These are phyloP conservation scores for Aspergillus phoenicis DNA, from an alignment of 2,329 filamentous ascomycete genomes.

Conservation along the genomic window DNA sequence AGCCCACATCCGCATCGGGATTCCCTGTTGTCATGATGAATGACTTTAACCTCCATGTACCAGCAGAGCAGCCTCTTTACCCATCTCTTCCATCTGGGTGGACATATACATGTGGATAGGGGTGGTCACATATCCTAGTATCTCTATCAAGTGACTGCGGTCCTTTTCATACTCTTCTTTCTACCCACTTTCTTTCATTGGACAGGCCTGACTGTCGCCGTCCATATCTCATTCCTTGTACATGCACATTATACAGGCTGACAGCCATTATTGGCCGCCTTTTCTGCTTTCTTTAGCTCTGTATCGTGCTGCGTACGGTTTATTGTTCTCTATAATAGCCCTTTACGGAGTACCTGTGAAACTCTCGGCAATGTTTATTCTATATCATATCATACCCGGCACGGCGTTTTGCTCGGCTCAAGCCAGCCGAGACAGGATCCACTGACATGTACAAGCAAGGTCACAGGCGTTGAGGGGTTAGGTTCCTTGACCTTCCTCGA, in stretches of 20 bases:
- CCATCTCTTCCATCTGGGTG: conserved; percentile 21
- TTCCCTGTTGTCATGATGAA: conserved; percentile 29
- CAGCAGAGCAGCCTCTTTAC: conserved; percentile 25
- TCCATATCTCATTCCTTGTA: not conserved
- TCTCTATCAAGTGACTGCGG: not conserved
- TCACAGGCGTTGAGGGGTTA: not conserved
- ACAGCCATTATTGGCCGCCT: not conserved
- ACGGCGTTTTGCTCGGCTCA: not conserved
- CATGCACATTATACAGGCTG: not conserved
- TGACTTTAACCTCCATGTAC: conserved; percentile 29
- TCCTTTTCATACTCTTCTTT: not conserved
- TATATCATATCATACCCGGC: conserved; percentile 3
- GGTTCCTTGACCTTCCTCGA: not conserved
- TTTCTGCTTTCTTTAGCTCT: not conserved
- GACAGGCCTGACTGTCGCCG: not conserved
- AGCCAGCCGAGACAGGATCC: not conserved
- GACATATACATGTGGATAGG: conserved; percentile 23
- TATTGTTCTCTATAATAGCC: not conserved
- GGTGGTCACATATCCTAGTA: not conserved
- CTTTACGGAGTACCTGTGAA: not conserved
- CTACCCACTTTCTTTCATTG: not conserved
- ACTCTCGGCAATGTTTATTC: not conserved
- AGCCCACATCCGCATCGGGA: conserved; percentile 14
- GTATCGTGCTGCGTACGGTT: not conserved
- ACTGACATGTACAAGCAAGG: conserved; percentile 2